phyloP scores from a whole-genome alignment of 495 filamentous ascomycete genomes.

The Xylaria scruposa region DNA sequence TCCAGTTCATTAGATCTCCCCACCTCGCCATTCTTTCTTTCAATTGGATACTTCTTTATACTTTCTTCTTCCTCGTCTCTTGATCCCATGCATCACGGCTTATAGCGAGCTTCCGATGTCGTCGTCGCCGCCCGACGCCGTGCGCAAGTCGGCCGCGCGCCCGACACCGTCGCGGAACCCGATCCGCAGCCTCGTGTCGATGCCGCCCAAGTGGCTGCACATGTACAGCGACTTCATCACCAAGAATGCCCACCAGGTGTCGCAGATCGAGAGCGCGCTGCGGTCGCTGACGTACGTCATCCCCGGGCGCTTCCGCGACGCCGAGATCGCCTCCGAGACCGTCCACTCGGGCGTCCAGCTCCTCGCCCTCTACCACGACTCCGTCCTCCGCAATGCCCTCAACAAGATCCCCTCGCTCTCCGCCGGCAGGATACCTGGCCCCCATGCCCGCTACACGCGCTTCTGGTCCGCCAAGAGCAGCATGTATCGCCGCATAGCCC shows the following conservation, averaged over 20 bases:
- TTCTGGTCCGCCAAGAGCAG: conserved; percentile 82
- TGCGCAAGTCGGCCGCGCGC: conserved; percentile 30
- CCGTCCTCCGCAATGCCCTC: conserved; percentile 74
- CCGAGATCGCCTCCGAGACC: conserved; percentile 92
- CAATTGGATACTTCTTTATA: background rate
- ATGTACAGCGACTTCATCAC: conserved; percentile 92
- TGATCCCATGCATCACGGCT: background rate
- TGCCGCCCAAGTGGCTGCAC: conserved; percentile 76
- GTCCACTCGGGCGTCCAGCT: conserved; percentile 88
- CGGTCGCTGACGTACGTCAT: conserved; percentile 95
- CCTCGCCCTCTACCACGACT: conserved; percentile 92
- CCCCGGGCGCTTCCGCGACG: conserved; percentile 90
- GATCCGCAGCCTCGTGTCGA: conserved; percentile 38
- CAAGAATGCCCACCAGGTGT: conserved; percentile 88
- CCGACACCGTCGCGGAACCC: conserved; percentile 33
- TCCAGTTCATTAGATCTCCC: background rate
- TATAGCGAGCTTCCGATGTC: conserved; percentile 25
- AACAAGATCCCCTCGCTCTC: conserved; percentile 49
- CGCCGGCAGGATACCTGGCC: conserved; percentile 60
- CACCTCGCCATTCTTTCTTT: background rate
- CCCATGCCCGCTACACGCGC: conserved; percentile 87
- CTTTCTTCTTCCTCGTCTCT: background rate
- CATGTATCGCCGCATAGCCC: conserved; percentile 77
- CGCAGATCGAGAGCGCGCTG: conserved; percentile 90
- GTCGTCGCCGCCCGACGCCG: conserved; percentile 33